A percentile compares a stretch with the other conserved stretches of the same genome.
Conservation (phyloP, 148 eudicot species). For the Fagopyrum tataricum region DNA sequence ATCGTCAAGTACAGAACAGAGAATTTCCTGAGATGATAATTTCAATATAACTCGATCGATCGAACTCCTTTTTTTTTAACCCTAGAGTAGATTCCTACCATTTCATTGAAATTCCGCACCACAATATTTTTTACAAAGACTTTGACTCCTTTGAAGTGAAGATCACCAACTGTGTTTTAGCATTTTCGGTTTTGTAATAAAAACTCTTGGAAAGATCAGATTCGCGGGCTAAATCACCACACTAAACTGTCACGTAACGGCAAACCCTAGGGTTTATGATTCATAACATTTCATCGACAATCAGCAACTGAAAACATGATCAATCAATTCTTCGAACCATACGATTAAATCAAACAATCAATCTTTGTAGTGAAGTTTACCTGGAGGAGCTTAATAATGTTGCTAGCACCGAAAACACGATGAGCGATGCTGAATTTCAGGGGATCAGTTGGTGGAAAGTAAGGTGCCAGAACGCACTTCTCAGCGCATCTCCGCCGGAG, state of each 20-base stretch:
- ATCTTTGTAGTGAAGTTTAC: conserved; percentile 19
- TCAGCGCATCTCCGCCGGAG: conserved; percentile 63
- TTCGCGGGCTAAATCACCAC: background rate
- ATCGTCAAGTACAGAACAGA: too few relatives aligned
- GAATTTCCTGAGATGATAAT: too few relatives aligned
- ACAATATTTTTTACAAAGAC: too few relatives aligned
- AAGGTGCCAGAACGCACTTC: conserved; percentile 61
- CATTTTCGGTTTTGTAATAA: background rate
- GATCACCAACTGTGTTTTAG: background rate
- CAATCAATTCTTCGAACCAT: background rate
- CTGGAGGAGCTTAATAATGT: conserved; percentile 71
- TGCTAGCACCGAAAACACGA: conserved; percentile 72
- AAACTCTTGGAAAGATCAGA: background rate
- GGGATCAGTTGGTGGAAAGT: conserved; percentile 71
- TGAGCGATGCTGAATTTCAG: conserved; percentile 71
- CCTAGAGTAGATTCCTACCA: too few relatives aligned
- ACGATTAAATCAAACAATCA: background rate
- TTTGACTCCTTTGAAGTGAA: too few relatives aligned
- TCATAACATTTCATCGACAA: background rate
- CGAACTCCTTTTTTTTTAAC: too few relatives aligned
- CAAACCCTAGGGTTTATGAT: background rate
- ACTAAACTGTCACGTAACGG: background rate
- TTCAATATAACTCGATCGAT: too few relatives aligned
- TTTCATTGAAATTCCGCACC: too few relatives aligned
- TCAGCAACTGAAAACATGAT: background rate